These are phyloP conservation scores for Crithidia expoeki DNA, from an alignment of 208 protist genomes.

Conservation along the genomic window DNA sequence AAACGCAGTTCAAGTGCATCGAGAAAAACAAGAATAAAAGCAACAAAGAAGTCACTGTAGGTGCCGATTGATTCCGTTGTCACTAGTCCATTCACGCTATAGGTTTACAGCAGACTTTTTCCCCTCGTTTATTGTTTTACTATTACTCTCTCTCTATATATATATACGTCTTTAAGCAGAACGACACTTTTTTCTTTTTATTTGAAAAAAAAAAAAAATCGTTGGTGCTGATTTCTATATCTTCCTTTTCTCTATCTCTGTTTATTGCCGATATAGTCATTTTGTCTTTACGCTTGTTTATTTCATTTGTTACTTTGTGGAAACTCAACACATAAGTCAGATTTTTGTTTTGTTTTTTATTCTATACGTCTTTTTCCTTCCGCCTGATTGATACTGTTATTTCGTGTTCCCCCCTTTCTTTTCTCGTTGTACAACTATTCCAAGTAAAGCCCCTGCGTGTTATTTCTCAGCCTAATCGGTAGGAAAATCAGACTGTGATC, in stretches of 20 bases:
- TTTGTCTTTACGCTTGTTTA: neutral
- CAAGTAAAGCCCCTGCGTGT: neutral
- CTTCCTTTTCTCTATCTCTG: constrained; percentile 1
- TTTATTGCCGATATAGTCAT: neutral
- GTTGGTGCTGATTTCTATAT: neutral
- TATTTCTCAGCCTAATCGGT: neutral
- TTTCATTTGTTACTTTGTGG: neutral
- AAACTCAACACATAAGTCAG: neutral
- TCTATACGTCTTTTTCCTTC: constrained; percentile 4
- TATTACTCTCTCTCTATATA: neutral
- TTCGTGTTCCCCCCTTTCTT: neutral
- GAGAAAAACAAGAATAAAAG: no score
- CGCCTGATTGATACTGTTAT: neutral
- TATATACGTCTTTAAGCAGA: neutral
- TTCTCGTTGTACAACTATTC: constrained; percentile 2
- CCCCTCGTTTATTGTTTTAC: neutral
- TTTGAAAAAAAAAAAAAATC: neutral
- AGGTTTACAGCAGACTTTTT: no score
- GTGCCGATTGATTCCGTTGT: no score
- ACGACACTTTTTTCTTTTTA: neutral
- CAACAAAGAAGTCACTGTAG: no score
- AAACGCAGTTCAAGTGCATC: no score
- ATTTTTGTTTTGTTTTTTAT: neutral
- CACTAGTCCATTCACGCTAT: no score
- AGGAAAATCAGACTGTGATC: neutral